phyloP scores from a whole-genome alignment of 768 basidiomycete genomes.

The Pleurotus sapidus region DNA sequence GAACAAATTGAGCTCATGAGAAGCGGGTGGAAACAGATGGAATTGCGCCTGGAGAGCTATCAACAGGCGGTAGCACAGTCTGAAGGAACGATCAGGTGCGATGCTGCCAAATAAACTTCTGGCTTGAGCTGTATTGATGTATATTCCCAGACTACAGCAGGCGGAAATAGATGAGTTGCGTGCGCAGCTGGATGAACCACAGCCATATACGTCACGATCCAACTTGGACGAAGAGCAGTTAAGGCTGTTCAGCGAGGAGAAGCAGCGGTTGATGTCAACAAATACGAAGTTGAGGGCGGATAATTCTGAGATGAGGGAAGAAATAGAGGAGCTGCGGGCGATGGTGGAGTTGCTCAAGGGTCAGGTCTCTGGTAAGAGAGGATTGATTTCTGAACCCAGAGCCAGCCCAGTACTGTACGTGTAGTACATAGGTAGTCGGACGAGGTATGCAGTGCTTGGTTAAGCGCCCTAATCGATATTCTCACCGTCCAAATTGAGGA shows the following conservation, averaged over 20 bases:
- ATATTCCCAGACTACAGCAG: conserved; percentile 42
- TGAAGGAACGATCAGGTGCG: conserved; percentile 61
- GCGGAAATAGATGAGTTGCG: conserved; percentile 64
- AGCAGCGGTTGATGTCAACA: conserved; percentile 38
- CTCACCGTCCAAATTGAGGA: background rate
- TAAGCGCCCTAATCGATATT: background rate
- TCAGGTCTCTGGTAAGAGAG: conserved; percentile 43
- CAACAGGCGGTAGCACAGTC: conserved; percentile 49
- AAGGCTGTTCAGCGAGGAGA: conserved; percentile 45
- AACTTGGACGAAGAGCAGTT: conserved; percentile 19
- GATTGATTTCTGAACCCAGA: conserved; percentile 44
- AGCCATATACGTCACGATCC: background rate
- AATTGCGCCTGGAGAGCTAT: conserved; percentile 57
- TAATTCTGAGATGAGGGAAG: conserved; percentile 45
- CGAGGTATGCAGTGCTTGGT: no score
- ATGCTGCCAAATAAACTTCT: background rate
- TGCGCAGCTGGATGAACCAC: conserved; percentile 43
- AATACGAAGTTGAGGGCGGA: conserved; percentile 56
- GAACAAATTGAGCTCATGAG: conserved; percentile 56
- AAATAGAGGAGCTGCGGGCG: conserved; percentile 59
- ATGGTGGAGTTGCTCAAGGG: conserved; percentile 69
- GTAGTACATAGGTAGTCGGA: conserved; percentile 1
- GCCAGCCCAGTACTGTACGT: conserved; percentile 33
- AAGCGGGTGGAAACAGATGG: conserved; percentile 62
- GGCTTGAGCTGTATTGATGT: background rate